Conservation (phyloP, 805 yeast species). For the Cyberlindnera maritima region DNA sequence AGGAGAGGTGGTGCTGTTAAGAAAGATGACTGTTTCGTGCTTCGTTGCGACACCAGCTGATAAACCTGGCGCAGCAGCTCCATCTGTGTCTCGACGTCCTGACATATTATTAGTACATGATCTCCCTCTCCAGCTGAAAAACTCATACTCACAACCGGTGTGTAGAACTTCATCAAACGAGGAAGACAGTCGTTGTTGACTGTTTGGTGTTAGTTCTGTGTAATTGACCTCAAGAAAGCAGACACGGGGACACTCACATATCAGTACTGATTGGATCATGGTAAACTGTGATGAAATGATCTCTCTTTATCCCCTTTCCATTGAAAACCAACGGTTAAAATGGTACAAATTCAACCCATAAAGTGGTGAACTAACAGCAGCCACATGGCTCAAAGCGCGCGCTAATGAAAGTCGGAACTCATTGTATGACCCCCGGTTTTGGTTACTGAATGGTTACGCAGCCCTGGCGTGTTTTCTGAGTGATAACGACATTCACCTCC, state of each 20-base stretch:
- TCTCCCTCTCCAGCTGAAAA: neutral
- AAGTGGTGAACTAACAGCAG: too few species aligned
- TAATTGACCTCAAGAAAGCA: neutral
- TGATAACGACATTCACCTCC: too few species aligned
- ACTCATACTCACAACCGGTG: constrained; percentile 59
- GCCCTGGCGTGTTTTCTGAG: too few species aligned
- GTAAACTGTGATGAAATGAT: too few species aligned
- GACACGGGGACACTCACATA: constrained; percentile 48
- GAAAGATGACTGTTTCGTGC: constrained; percentile 80
- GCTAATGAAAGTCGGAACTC: too few species aligned
- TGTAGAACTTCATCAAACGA: constrained; percentile 84
- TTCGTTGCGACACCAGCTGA: constrained; percentile 68
- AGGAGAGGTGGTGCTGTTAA: constrained; percentile 81
- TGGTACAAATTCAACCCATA: too few species aligned
- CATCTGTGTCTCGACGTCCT: constrained; percentile 78
- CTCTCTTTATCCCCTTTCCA: neutral
- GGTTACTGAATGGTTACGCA: too few species aligned
- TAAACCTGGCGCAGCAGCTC: constrained; percentile 78
- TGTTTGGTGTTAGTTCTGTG: constrained; percentile 21
- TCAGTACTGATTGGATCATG: constrained; percentile 86
- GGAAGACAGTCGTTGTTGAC: constrained; percentile 92
- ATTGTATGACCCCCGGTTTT: too few species aligned
- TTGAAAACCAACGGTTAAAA: too few species aligned
- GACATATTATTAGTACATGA: neutral
- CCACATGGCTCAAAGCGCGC: too few species aligned